Percentiles rank a stretch among this genome's conserved stretches.
Evolutionary conservation across 768 basidiomycete genomes (phyloP).

Genomic region (Russula dissimulans): DNA sequence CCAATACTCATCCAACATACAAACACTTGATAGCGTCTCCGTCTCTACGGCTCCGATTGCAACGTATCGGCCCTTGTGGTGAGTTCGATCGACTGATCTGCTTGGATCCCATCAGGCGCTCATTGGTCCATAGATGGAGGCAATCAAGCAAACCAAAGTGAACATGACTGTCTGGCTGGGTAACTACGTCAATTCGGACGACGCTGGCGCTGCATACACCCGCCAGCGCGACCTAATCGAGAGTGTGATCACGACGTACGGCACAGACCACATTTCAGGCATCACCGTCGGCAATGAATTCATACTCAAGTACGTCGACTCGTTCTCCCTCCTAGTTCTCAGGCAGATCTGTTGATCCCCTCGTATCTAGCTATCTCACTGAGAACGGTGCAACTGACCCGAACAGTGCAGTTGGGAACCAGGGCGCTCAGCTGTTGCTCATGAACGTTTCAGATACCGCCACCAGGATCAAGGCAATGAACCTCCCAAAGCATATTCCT

Average conservation of each 20-base stretch:
- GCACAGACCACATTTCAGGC: conserved; percentile 64
- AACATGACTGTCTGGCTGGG: conserved; percentile 74
- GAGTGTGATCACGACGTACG: conserved; percentile 65
- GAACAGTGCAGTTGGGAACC: conserved; percentile 49
- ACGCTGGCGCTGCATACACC: conserved; percentile 58
- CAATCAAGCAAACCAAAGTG: conserved; percentile 84
- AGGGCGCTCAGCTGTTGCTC: conserved; percentile 55
- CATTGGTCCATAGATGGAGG: conserved; percentile 49
- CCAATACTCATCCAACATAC: background rate
- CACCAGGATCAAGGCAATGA: conserved; percentile 43
- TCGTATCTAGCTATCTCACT: conserved; percentile 44
- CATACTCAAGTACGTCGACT: conserved; percentile 55
- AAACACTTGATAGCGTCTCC: conserved; percentile 39
- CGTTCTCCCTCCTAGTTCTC: background rate
- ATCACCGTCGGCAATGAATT: conserved; percentile 91
- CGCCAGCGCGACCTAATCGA: conserved; percentile 65
- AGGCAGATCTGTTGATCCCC: background rate
- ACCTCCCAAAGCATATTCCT: conserved; percentile 48
- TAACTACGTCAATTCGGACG: conserved; percentile 54
- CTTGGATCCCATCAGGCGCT: background rate
- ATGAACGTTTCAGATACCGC: conserved; percentile 60
- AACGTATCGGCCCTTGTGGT: conserved; percentile 73
- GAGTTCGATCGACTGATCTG: conserved; percentile 21
- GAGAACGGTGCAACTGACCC: conserved; percentile 40
- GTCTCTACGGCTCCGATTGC: conserved; percentile 83